Base-by-base conservation (phyloP, 495 filamentous ascomycete genomes). In the Penicillium psychrofluorescens region DNA sequence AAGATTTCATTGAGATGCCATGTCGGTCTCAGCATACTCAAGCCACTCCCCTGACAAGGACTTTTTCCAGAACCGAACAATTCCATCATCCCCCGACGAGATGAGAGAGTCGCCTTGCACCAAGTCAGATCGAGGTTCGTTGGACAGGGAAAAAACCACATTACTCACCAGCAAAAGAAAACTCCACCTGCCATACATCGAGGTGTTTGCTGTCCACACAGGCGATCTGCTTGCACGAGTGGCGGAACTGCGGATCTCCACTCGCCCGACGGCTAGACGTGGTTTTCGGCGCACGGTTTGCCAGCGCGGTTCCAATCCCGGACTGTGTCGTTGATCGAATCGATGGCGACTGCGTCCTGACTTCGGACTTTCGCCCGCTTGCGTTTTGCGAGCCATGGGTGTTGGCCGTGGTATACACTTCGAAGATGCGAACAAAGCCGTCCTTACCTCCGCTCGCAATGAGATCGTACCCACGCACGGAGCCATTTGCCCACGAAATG, bases 361-460 rank as follows among this genome's bases (percentile, higher is more conserved):
- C 43, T 29, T 66, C 61, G n/a, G 50, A 12, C 29, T 61, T 66
- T 7, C 54, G 62, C 36, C 50, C 53, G 44, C 58, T 61, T n/a
- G 50, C 10, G 14, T 45, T 53, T 27, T 68, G 64, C 3, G 53
- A 49, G 28, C 50, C 53, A 36, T 57, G 62, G 12, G 48, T 56
- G 9, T 53, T 48, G 4, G 61, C 31, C 2, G 53, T 59, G 12
- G 87, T 85, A 30, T 79, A 76, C 0, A 99, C 66, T 56, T 89
- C 77, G 52, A 90, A 95, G 6, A 97, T 81, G 16, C 94, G 77
- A 36, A 97, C 75, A 47, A 79, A 80, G 4, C 92, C 90, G 58
- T 99, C 92, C 59, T 90, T 90, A 56, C 87, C 88, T 1, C 88
- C 91, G 29, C 90, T 94, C 6, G 92, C 94, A 50, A 97, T 76